A percentile compares a stretch with the other conserved stretches of the same genome.
phyloP scores from a whole-genome alignment of 768 basidiomycete species.

The Boletus huronensis region DNA sequence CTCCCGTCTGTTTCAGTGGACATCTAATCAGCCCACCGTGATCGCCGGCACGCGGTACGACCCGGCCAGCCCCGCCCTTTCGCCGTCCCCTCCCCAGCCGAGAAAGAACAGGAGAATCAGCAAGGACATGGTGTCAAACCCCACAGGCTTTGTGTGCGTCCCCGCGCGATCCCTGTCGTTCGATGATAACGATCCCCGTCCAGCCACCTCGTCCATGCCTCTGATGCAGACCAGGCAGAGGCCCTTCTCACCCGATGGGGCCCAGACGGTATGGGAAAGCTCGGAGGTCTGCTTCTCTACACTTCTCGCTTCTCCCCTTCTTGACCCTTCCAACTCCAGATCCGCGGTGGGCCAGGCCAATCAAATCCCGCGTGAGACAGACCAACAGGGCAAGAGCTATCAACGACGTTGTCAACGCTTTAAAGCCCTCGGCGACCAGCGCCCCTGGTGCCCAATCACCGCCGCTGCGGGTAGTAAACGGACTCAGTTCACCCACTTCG shows the following conservation, averaged over 20 bases:
- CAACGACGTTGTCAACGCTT: conserved; percentile 71
- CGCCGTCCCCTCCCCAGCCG: conserved; percentile 32
- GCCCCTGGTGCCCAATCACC: conserved; percentile 41
- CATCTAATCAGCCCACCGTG: conserved; percentile 33
- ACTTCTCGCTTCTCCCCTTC: conserved; percentile 17
- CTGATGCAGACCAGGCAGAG: conserved; percentile 85
- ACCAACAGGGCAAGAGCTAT: conserved; percentile 67
- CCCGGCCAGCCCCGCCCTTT: conserved; percentile 17
- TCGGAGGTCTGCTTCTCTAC: conserved; percentile 60
- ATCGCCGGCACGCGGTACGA: background rate
- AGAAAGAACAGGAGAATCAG: conserved; percentile 66
- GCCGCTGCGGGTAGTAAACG: conserved; percentile 77
- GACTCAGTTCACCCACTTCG: conserved; percentile 63
- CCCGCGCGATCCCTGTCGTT: conserved; percentile 9
- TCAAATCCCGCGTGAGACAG: conserved; percentile 72
- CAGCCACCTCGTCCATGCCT: conserved; percentile 89
- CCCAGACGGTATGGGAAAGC: conserved; percentile 82
- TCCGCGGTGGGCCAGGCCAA: conserved; percentile 85
- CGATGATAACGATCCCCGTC: conserved; percentile 20
- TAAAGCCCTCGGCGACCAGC: conserved; percentile 53
- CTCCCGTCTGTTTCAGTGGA: conserved; percentile 58
- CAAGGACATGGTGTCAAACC: conserved; percentile 87
- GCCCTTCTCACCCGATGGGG: conserved; percentile 86
- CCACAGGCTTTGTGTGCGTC: conserved; percentile 81
- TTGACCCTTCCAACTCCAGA: conserved; percentile 44